Evolutionary conservation across 495 filamentous ascomycete genomes (phyloP).

Genomic region (Talaromyces proteolyticus): DNA sequence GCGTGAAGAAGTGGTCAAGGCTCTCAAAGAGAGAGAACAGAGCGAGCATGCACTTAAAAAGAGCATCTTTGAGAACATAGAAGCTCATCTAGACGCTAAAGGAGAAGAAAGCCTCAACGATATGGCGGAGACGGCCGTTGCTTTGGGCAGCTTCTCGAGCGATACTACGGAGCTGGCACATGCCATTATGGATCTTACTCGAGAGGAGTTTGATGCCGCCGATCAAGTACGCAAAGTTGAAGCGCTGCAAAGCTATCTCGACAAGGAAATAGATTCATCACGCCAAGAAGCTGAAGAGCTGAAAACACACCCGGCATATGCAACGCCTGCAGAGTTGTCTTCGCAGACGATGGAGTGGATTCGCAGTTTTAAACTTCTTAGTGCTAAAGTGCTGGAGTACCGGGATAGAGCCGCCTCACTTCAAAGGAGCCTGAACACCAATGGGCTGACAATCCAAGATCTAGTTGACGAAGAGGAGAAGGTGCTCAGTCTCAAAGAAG

Average conservation of each 20-base stretch:
- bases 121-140: conserved; percentile 27
- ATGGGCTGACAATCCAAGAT: conserved; percentile 41
- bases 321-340: conserved; percentile 42
- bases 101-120: conserved; percentile 30
- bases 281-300: conserved; percentile 31
- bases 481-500: conserved; percentile 21
- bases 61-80: conserved; percentile 33
- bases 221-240: conserved; percentile 52
- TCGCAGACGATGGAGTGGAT: conserved; percentile 58
- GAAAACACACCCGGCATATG: conserved; percentile 40
- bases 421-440: conserved; percentile 22
- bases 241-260: conserved; percentile 39
- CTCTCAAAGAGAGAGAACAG: conserved; percentile 26
- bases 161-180: conserved; percentile 28
- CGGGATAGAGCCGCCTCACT: conserved; percentile 40
- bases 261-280: conserved; percentile 30
- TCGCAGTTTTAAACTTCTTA: conserved; percentile 51
- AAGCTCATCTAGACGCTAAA: conserved; percentile 32
- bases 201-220: conserved; percentile 31
- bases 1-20: conserved; percentile 29
- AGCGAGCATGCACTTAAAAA: conserved; percentile 25
- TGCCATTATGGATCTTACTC: conserved; percentile 36
- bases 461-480: conserved; percentile 43
- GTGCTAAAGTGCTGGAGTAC: conserved; percentile 54
- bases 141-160: conserved; percentile 26